These are phyloP conservation scores for Pleoardoris graminearum DNA, from an alignment of 2,329 filamentous ascomycete genomes.

Conservation along the genomic window DNA sequence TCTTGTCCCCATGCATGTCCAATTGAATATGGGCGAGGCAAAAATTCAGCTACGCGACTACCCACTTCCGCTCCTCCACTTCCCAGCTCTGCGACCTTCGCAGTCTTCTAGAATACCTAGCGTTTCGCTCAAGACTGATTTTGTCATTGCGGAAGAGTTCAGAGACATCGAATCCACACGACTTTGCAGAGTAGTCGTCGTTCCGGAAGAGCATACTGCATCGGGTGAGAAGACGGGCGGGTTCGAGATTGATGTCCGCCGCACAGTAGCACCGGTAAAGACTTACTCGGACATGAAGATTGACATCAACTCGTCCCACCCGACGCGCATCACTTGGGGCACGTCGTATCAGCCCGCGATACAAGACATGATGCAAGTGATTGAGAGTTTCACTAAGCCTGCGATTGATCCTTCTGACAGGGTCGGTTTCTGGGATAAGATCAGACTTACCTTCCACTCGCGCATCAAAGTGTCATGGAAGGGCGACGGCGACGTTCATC, in stretches of 20 bases:
- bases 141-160: slow-evolving; percentile 94
- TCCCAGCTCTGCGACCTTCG: slow-evolving; percentile 77
- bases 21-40: slow-evolving; percentile 87
- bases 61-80: slow-evolving; percentile 86
- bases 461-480: slow-evolving; percentile 88
- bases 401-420: slow-evolving; percentile 90
- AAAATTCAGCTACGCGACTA: slow-evolving; percentile 89
- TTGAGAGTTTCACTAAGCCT: slow-evolving; percentile 96
- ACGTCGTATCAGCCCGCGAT: slow-evolving; percentile 97
- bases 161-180: slow-evolving; percentile 78
- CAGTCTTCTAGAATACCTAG: slow-evolving; percentile 82
- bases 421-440: slow-evolving; percentile 99
- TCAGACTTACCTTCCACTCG: slow-evolving; percentile 91
- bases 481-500: slow-evolving; percentile 91
- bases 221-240: slow-evolving; percentile 64
- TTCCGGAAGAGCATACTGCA: slow-evolving; percentile 66
- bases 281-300: slow-evolving; percentile 91
- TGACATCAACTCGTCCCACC: slow-evolving; percentile 89
- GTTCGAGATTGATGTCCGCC: slow-evolving; percentile 82
- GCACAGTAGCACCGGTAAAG: slow-evolving; percentile 93
- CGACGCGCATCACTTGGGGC: slow-evolving; percentile 94
- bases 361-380: slow-evolving; percentile 99
- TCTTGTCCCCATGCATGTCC: slow-evolving; percentile 85
- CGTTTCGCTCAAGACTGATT: slow-evolving; percentile 83
- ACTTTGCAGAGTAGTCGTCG: slow-evolving; percentile 78